Evolutionary conservation across 306 rosid genomes (phyloP).

Genomic region (Crotalaria pallida): DNA sequence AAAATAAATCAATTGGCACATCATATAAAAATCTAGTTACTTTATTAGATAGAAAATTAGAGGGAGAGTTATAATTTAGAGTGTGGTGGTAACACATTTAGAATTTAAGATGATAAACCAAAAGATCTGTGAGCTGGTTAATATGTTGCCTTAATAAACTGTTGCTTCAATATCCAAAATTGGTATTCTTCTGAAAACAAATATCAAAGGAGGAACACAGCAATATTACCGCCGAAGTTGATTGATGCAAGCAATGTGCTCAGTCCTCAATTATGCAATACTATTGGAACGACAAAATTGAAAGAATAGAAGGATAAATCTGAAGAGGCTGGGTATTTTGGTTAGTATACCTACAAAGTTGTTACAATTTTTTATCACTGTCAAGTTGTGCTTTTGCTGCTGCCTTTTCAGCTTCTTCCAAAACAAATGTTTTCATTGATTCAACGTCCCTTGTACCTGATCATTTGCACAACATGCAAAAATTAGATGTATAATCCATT

Average conservation of each 20-base stretch:
- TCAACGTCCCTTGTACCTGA: constrained; percentile 73
- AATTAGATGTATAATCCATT: background rate
- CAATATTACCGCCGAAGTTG: background rate
- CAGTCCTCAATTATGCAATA: background rate
- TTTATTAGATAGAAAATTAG: background rate
- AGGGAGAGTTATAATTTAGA: background rate
- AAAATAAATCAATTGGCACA: background rate
- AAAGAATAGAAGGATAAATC: background rate
- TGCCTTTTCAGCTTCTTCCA: constrained; percentile 87
- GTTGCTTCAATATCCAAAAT: constrained; percentile 7
- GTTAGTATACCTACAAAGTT: constrained; percentile 31
- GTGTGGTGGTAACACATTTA: background rate
- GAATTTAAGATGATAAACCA: background rate
- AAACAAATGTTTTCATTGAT: constrained; percentile 62
- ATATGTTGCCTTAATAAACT: background rate
- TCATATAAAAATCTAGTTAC: background rate
- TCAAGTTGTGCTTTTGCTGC: constrained; percentile 60
- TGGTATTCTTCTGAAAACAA: background rate
- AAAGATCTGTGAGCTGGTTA: background rate
- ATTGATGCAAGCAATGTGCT: background rate
- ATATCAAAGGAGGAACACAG: background rate
- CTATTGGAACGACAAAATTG: background rate
- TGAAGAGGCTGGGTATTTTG: background rate
- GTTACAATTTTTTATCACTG: constrained; percentile 51
- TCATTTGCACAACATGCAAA: constrained; percentile 18